Conservation (phyloP, 352 stramenopile genomes). For the Peronospora tabacina region DNA sequence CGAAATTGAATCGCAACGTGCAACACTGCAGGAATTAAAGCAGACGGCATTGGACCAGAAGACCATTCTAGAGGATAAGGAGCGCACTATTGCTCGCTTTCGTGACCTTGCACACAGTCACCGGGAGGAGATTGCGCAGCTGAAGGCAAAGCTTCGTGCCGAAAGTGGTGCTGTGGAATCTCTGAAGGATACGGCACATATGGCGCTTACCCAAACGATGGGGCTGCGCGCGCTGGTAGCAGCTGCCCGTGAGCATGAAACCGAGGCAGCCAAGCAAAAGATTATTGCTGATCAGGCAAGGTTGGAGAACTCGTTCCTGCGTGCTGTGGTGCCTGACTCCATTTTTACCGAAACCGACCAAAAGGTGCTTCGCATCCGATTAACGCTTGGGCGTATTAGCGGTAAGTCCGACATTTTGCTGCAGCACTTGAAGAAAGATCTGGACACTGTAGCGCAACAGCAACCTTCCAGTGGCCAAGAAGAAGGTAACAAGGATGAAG, state of each 20-base stretch:
- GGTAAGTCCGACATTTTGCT: constrained; percentile 68
- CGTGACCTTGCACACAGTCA: constrained; percentile 57
- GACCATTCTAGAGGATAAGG: constrained; percentile 61
- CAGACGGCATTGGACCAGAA: constrained; percentile 44
- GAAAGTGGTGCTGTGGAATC: constrained; percentile 65
- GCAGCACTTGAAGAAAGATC: constrained; percentile 55
- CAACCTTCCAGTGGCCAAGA: constrained; percentile 7
- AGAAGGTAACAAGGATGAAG: constrained; percentile 34
- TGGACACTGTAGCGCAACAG: constrained; percentile 38
- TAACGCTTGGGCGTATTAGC: constrained; percentile 52
- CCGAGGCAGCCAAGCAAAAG: constrained; percentile 60
- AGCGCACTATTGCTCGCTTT: constrained; percentile 76
- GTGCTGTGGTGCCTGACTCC: constrained; percentile 52
- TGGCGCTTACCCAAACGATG: constrained; percentile 69
- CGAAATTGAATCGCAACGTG: constrained; percentile 61
- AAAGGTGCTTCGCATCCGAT: constrained; percentile 59
- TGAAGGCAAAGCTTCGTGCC: constrained; percentile 65
- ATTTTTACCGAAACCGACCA: constrained; percentile 73
- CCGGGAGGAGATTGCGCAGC: constrained; percentile 63
- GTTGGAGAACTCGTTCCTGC: constrained; percentile 61
- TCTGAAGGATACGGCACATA: constrained; percentile 66
- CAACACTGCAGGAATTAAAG: constrained; percentile 50
- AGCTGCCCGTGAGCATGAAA: constrained; percentile 53
- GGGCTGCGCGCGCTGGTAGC: constrained; percentile 50
- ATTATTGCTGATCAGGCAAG: constrained; percentile 57